These are phyloP conservation scores for Yamadazyma blattariae DNA, from an alignment of 1,139 yeast species.

Conservation along the genomic window DNA sequence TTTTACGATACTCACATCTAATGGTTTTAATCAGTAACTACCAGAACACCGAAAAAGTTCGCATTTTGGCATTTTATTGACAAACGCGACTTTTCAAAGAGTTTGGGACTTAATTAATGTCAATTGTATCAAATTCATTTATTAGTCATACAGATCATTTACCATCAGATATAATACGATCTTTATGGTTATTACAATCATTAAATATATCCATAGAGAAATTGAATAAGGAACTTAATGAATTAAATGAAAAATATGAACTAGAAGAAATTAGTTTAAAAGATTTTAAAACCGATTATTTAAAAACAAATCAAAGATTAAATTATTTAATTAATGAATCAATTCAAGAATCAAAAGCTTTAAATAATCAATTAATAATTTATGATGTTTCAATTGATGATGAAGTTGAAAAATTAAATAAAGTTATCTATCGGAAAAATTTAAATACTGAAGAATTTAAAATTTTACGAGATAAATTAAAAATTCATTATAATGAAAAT, in stretches of 20 bases:
- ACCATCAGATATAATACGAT: constrained; percentile 45
- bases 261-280: not conserved
- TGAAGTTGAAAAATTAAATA: constrained; percentile 29
- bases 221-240: constrained; percentile 11
- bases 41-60: no score
- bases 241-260: constrained; percentile 10
- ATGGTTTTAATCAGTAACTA: no score
- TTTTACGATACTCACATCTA: no score
- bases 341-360: constrained; percentile 31
- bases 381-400: constrained; percentile 29
- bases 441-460: constrained; percentile 16
- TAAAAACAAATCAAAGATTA: constrained; percentile 9
- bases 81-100: constrained; percentile 6
- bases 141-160: constrained; percentile 46
- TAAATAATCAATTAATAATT: constrained; percentile 32
- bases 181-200: constrained; percentile 45
- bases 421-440: constrained; percentile 13
- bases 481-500: constrained; percentile 30
- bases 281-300: constrained; percentile 5
- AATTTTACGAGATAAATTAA: constrained; percentile 29
- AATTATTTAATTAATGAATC: constrained; percentile 24
- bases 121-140: constrained; percentile 26
- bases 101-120: constrained; percentile 5
- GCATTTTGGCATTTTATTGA: no score
- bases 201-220: constrained; percentile 31